Conservation (phyloP, 202 grass and related monocot genomes). For the Sporobolus alterniflorus region DNA sequence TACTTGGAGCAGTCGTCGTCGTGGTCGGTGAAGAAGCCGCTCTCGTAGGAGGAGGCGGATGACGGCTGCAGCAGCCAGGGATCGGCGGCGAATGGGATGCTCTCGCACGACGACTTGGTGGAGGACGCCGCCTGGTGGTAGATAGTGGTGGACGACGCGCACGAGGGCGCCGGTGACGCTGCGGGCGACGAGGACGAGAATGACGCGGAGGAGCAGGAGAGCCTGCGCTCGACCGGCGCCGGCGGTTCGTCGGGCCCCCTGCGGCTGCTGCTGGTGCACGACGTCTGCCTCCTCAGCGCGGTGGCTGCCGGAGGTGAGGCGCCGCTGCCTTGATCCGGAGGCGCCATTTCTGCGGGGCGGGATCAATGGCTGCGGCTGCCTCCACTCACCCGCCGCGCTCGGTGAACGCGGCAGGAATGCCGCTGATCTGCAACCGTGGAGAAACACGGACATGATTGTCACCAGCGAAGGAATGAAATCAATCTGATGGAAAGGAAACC, state of each 20-base stretch:
- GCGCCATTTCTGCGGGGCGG: not conserved
- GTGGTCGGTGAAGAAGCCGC: constrained; percentile 37
- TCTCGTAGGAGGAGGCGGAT: constrained; percentile 39
- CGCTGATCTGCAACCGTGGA: constrained; percentile 10
- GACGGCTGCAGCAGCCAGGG: not conserved
- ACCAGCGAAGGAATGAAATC: not conserved
- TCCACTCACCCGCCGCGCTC: not conserved
- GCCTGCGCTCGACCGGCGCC: constrained; percentile 11
- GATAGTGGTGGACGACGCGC: too few species aligned
- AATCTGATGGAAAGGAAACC: not conserved
- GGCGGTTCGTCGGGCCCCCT: not conserved
- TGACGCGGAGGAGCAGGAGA: too few species aligned
- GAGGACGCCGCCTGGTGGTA: too few species aligned
- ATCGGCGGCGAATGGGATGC: constrained; percentile 9
- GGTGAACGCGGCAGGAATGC: constrained; percentile 8
- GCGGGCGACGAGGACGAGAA: too few species aligned
- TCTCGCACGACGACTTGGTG: too few species aligned
- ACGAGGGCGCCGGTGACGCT: too few species aligned
- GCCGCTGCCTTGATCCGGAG: not conserved
- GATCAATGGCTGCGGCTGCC: not conserved
- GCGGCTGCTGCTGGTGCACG: not conserved
- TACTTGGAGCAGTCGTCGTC: not conserved
- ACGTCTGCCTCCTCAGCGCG: not conserved
- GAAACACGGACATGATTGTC: not conserved
- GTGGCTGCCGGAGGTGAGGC: not conserved